phyloP scores from a whole-genome alignment of 2,329 filamentous ascomycete genomes.

The Colletotrichum liaoningense region DNA sequence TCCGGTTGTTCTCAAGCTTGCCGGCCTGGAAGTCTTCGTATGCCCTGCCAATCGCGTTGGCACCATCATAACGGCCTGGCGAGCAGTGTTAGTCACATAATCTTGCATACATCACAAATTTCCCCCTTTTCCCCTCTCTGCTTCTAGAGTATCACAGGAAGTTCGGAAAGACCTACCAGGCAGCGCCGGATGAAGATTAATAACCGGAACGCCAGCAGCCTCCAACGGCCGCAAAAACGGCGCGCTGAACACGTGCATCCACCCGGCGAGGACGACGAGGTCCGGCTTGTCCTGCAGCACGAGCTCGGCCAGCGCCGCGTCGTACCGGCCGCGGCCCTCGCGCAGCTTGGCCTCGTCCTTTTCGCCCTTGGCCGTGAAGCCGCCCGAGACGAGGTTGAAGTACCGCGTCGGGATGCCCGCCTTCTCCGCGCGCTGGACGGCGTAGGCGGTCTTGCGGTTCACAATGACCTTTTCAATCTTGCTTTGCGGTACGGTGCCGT shows the following conservation, averaged over 20 bases:
- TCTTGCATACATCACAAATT: background rate
- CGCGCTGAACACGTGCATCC: slow-evolving; percentile 84
- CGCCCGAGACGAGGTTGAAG: slow-evolving; percentile 84
- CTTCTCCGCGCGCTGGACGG: slow-evolving; percentile 54
- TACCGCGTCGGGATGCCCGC: slow-evolving; percentile 78
- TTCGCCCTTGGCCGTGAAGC: slow-evolving; percentile 69
- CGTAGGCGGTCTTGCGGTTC: slow-evolving; percentile 61
- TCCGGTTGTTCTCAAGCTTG: slow-evolving; percentile 74
- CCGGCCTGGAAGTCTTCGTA: slow-evolving; percentile 76
- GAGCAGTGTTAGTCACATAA: background rate
- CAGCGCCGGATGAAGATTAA: slow-evolving; percentile 85
- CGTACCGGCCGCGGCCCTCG: slow-evolving; percentile 75
- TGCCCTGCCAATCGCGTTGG: slow-evolving; percentile 81
- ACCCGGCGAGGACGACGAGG: slow-evolving; percentile 84
- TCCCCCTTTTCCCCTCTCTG: background rate
- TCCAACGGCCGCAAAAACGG: slow-evolving; percentile 78
- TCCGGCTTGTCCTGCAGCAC: slow-evolving; percentile 76
- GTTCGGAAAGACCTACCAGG: slow-evolving; percentile 57
- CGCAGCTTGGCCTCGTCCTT: slow-evolving; percentile 64
- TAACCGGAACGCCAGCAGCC: slow-evolving; percentile 72
- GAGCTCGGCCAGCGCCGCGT: slow-evolving; percentile 77
- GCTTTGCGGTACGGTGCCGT: slow-evolving; percentile 52
- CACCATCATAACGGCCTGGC: slow-evolving; percentile 79
- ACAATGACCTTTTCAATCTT: slow-evolving; percentile 59
- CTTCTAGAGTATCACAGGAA: no score